phyloP scores from a whole-genome alignment of 2,329 filamentous ascomycete genomes.

The Apiospora arundinis region DNA sequence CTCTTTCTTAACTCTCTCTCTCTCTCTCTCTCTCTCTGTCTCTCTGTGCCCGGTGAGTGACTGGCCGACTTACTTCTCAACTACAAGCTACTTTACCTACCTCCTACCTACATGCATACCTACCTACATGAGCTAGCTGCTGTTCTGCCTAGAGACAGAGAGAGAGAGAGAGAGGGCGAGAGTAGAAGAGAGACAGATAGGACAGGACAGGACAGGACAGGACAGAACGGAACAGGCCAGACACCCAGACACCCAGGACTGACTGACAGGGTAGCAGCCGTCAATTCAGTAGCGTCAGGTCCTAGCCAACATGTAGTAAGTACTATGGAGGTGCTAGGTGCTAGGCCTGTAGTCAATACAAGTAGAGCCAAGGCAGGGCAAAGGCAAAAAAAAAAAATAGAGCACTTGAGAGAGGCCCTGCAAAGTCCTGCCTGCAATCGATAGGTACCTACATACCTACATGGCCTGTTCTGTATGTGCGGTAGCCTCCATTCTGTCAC shows the following conservation, averaged over 20 bases:
- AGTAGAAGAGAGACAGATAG: not conserved
- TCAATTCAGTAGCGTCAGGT: conserved; percentile 13
- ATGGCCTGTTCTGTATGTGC: not conserved
- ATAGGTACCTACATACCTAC: not conserved
- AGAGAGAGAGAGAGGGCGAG: too few species aligned
- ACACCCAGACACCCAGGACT: not conserved
- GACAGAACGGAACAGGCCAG: not conserved
- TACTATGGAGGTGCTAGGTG: not conserved
- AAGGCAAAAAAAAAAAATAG: not conserved
- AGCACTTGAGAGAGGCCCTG: not conserved
- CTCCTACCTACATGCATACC: too few species aligned
- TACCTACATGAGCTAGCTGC: too few species aligned
- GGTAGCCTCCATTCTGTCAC: not conserved
- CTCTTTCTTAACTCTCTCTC: too few species aligned
- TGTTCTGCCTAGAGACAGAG: not conserved
- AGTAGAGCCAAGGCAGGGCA: conserved; percentile 5
- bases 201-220: not conserved
- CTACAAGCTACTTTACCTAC: too few species aligned
- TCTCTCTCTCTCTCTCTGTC: too few species aligned
- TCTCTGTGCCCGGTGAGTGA: too few species aligned
- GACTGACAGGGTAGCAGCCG: conserved; percentile 17
- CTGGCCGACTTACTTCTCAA: too few species aligned
- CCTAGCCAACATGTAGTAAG: conserved; percentile 5
- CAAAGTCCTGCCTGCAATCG: not conserved
- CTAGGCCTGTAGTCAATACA: conserved; percentile 15